A percentile compares a stretch with the other conserved stretches of the same genome.
Conservation (phyloP, 2,329 filamentous ascomycete species). For the Colletotrichum tanaceti region DNA sequence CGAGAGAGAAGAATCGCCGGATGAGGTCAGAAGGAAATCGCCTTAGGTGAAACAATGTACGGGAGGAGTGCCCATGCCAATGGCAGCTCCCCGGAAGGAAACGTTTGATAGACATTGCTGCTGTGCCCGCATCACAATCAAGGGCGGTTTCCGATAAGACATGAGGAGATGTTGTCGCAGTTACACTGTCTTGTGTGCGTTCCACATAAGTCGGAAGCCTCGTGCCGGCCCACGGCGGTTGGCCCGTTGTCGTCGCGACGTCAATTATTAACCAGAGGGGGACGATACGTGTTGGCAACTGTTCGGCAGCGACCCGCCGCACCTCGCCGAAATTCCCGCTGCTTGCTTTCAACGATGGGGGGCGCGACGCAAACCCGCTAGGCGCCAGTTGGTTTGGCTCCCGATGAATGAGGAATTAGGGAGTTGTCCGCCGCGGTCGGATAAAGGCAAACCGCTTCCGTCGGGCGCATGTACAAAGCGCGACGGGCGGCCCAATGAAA, state of each 20-base stretch:
- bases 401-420: too few species aligned
- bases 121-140: too few species aligned
- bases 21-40: too few species aligned
- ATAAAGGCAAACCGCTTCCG: constrained; percentile 22
- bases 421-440: neutral
- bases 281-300: neutral
- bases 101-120: too few species aligned
- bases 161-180: too few species aligned
- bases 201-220: neutral
- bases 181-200: neutral
- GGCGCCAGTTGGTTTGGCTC: neutral
- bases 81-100: too few species aligned
- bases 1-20: too few species aligned
- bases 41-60: too few species aligned
- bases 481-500: neutral
- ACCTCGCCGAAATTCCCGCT: constrained; percentile 6
- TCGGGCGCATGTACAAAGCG: constrained; percentile 12
- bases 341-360: neutral
- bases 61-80: too few species aligned
- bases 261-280: neutral
- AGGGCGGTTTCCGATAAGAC: too few species aligned
- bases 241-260: neutral
- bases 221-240: neutral
- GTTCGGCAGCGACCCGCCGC: neutral
- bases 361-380: neutral